These are phyloP conservation scores for Chaetomiaceae sp. DNA, from an alignment of 2,329 filamentous ascomycete genomes.

Conservation along the genomic window DNA sequence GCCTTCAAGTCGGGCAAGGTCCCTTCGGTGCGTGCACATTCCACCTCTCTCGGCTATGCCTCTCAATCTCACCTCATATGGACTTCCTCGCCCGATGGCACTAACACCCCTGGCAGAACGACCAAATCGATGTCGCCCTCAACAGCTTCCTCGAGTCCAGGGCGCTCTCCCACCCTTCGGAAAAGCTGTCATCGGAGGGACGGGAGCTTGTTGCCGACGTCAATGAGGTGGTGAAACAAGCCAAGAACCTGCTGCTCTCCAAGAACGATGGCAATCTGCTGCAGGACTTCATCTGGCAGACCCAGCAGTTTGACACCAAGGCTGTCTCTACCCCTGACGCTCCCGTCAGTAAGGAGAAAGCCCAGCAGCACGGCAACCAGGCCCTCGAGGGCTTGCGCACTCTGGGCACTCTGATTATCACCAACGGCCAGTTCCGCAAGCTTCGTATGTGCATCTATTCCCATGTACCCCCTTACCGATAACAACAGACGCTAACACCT, in stretches of 20 bases:
- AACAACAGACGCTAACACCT: slow-evolving; percentile 18
- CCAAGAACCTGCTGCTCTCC: slow-evolving; percentile 77
- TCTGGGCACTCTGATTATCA: slow-evolving; percentile 82
- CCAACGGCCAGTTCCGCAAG: slow-evolving; percentile 95
- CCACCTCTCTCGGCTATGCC: too few relatives aligned
- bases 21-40: slow-evolving; percentile 63
- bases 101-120: slow-evolving; percentile 55
- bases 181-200: slow-evolving; percentile 77
- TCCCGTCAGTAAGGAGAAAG: slow-evolving; percentile 69
- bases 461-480: neutral
- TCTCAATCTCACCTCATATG: neutral
- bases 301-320: slow-evolving; percentile 65
- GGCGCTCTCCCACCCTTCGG: slow-evolving; percentile 63
- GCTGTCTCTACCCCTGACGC: slow-evolving; percentile 57
- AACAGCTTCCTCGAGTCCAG: slow-evolving; percentile 78
- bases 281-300: slow-evolving; percentile 97
- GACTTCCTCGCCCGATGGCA: neutral
- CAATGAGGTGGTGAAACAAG: slow-evolving; percentile 72
- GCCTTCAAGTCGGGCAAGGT: slow-evolving; percentile 88
- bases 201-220: slow-evolving; percentile 72
- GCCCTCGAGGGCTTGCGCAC: slow-evolving; percentile 82
- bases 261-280: slow-evolving; percentile 95
- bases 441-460: slow-evolving; percentile 54
- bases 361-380: slow-evolving; percentile 77
- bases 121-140: slow-evolving; percentile 90